phyloP scores from a whole-genome alignment of 441 rosid species.

The Kokia cookei region DNA sequence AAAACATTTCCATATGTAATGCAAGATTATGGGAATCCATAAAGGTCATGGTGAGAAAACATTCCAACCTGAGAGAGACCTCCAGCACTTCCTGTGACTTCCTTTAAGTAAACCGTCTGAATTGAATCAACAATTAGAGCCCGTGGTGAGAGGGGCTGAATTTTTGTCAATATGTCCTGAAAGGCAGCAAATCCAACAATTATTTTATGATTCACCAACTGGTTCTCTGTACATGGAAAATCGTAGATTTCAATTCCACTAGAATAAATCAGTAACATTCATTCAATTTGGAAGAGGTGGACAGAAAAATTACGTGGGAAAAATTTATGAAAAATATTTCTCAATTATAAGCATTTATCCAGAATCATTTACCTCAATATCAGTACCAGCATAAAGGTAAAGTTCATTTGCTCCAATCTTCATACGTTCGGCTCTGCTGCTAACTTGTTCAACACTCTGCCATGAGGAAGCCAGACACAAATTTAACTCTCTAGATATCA shows the following conservation, averaged over 20 bases:
- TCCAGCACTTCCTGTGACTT: constrained; percentile 67
- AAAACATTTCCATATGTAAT: neutral
- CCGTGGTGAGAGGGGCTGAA: constrained; percentile 59
- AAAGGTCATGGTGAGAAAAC: neutral
- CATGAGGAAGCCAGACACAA: constrained; percentile 13
- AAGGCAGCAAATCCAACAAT: constrained; percentile 9
- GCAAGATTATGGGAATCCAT: neutral
- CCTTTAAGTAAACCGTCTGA: constrained; percentile 78
- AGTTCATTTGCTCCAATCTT: constrained; percentile 57
- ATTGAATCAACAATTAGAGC: constrained; percentile 82
- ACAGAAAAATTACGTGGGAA: neutral
- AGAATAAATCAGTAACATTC: neutral
- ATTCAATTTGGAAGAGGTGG: neutral
- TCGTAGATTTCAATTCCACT: neutral
- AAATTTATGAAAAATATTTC: neutral
- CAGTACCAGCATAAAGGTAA: constrained; percentile 79
- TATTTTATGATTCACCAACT: neutral
- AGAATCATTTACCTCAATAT: constrained; percentile 59
- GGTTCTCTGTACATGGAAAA: neutral
- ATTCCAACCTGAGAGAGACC: constrained; percentile 65
- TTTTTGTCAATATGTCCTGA: constrained; percentile 71
- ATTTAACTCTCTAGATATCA: neutral
- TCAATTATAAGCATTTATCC: neutral
- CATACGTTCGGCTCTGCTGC: constrained; percentile 83
- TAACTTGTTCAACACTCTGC: constrained; percentile 93